Percentiles rank a stretch among this genome's conserved stretches.
Evolutionary conservation across 768 basidiomycete genomes (phyloP).

Genomic region (Grammothele lineata): DNA sequence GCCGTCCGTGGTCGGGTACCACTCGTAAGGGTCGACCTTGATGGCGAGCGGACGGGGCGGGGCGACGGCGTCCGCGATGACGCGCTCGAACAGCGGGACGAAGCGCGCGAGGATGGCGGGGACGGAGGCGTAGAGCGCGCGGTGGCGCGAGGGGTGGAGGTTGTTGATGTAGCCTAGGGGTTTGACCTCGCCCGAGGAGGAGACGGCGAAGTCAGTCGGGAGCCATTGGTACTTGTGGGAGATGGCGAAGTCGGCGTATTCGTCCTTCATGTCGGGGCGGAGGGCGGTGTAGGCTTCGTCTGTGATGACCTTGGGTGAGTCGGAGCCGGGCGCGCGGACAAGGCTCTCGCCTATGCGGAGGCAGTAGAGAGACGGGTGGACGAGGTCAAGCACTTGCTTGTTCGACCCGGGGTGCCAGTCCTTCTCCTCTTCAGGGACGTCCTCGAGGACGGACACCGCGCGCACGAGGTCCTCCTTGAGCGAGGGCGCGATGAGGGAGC

Average conservation of each 20-base stretch:
- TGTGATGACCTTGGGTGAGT: too few relatives aligned
- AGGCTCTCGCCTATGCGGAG: too few relatives aligned
- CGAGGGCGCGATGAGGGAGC: neutral
- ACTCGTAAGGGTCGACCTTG: neutral
- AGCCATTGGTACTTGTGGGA: conserved; percentile 29
- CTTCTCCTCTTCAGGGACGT: too few relatives aligned
- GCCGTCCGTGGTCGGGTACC: too few relatives aligned
- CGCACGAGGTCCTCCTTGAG: neutral
- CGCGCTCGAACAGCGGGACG: conserved; percentile 24
- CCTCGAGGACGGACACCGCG: too few relatives aligned
- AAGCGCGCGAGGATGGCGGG: conserved; percentile 11
- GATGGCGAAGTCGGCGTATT: too few relatives aligned
- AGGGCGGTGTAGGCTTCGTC: too few relatives aligned
- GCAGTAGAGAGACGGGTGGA: too few relatives aligned
- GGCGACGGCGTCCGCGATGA: conserved; percentile 12
- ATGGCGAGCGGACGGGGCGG: neutral
- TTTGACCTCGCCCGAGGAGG: conserved; percentile 16
- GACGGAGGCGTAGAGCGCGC: conserved; percentile 17
- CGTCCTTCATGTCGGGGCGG: too few relatives aligned
- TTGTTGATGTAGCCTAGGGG: conserved; percentile 27
- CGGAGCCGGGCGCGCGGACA: too few relatives aligned
- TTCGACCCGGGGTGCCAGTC: too few relatives aligned
- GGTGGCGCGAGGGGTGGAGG: conserved; percentile 18
- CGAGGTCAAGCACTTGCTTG: too few relatives aligned
- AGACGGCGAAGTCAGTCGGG: conserved; percentile 25